Conservation (phyloP, 768 basidiomycete genomes). For the Amanita muscaria region DNA sequence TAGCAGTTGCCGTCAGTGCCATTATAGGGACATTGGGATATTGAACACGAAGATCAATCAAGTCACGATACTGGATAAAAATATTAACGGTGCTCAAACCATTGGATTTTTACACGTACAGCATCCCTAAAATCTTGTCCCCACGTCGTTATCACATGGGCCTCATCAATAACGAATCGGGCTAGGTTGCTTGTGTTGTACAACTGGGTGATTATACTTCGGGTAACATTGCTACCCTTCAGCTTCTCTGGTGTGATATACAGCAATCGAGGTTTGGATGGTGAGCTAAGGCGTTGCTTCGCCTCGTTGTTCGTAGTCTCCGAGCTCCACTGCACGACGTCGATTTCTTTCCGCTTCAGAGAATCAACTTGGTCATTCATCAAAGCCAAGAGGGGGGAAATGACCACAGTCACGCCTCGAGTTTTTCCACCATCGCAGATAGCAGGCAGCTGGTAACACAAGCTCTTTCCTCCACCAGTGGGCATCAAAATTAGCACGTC, state of each 20-base stretch:
- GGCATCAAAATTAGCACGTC: constrained; percentile 97
- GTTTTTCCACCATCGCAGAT: constrained; percentile 66
- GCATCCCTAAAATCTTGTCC: constrained; percentile 88
- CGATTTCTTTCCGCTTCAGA: constrained; percentile 53
- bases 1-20: constrained; percentile 95
- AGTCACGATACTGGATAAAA: constrained; percentile 50
- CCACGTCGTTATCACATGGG: constrained; percentile 92
- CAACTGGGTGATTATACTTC: constrained; percentile 46
- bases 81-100: background rate
- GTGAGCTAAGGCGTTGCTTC: constrained; percentile 33
- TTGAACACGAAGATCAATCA: constrained; percentile 59
- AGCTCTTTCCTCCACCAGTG: constrained; percentile 87
- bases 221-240: constrained; percentile 48
- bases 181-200: constrained; percentile 54
- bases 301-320: constrained; percentile 35
- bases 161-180: constrained; percentile 93
- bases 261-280: constrained; percentile 53
- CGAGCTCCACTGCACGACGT: constrained; percentile 63
- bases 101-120: constrained; percentile 31
- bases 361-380: constrained; percentile 84
- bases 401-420: constrained; percentile 78
- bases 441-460: constrained; percentile 88
- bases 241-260: constrained; percentile 94
- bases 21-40: constrained; percentile 86
- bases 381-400: constrained; percentile 81